These are phyloP conservation scores for Multifurca ochricompacta DNA, from an alignment of 768 basidiomycete genomes.

Conservation along the genomic window DNA sequence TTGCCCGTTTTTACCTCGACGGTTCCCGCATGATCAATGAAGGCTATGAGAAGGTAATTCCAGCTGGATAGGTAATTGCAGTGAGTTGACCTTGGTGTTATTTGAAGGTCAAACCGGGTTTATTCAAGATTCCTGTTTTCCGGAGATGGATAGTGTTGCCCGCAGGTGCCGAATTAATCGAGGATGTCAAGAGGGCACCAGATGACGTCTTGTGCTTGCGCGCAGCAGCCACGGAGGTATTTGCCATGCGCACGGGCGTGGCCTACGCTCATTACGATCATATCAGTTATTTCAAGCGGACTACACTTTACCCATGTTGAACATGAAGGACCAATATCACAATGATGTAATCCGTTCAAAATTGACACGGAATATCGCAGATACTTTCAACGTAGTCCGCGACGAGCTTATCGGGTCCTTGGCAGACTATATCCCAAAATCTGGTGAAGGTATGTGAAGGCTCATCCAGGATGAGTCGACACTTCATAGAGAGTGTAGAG, in stretches of 20 bases:
- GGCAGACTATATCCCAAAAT: conserved; percentile 27
- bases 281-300: conserved; percentile 30
- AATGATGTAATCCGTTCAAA: conserved; percentile 22
- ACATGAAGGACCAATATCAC: conserved; percentile 21
- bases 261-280: background rate
- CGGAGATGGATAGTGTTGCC: conserved; percentile 41
- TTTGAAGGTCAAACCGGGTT: conserved; percentile 18
- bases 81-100: background rate
- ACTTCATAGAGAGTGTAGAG: conserved; percentile 24
- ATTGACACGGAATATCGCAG: conserved; percentile 25
- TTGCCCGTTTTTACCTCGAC: conserved; percentile 24
- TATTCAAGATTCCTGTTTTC: conserved; percentile 38
- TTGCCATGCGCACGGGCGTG: background rate
- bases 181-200: conserved; percentile 44
- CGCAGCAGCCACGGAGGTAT: conserved; percentile 35
- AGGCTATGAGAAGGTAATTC: conserved; percentile 29
- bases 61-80: background rate
- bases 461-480: background rate
- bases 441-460: conserved; percentile 13
- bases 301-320: conserved; percentile 29
- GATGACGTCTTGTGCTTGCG: conserved; percentile 39
- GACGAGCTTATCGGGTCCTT: conserved; percentile 25
- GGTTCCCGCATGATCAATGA: conserved; percentile 27
- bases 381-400: conserved; percentile 21
- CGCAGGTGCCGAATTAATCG: conserved; percentile 35